Evolutionary conservation across 2,329 filamentous ascomycete genomes (phyloP).

Genomic region (Zelopaecilomyces penicillatus): DNA sequence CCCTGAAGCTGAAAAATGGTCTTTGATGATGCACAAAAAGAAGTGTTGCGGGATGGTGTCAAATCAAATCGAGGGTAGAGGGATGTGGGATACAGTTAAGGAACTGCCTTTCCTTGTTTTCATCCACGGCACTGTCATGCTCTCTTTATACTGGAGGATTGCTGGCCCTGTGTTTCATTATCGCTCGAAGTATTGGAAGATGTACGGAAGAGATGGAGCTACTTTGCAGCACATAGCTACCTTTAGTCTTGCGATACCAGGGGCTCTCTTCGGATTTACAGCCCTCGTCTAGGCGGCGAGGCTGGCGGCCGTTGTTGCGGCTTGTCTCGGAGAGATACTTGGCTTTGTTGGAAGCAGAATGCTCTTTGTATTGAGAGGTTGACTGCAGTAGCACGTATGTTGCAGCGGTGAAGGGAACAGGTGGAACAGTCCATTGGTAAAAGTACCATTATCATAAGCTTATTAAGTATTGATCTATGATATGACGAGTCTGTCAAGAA

Average conservation of each 20-base stretch:
- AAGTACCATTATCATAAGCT: no score
- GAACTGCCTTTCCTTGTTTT: no score
- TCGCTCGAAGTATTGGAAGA: constrained; percentile 27
- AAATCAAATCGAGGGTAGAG: no score
- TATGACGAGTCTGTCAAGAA: no score
- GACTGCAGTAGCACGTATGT: not conserved
- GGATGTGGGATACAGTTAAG: no score
- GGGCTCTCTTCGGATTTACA: constrained; percentile 15
- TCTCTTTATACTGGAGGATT: constrained; percentile 26
- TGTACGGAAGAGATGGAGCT: constrained; percentile 14
- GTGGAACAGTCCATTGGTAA: no score
- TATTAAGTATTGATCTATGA: no score
- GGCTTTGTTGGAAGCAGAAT: not conserved
- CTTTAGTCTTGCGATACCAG: constrained; percentile 20
- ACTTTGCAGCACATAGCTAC: constrained; percentile 17
- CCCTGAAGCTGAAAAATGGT: not conserved
- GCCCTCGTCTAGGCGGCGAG: constrained; percentile 19
- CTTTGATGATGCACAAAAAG: no score
- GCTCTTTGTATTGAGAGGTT: constrained; percentile 6
- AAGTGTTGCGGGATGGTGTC: no score
- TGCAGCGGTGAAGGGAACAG: no score
- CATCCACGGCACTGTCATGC: constrained; percentile 8
- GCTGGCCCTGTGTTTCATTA: constrained; percentile 32
- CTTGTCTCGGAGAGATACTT: constrained; percentile 6
- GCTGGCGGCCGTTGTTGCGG: constrained; percentile 12